Conservation (phyloP, 371 early-diverging fungal genomes). For the Mucor saturninus region DNA sequence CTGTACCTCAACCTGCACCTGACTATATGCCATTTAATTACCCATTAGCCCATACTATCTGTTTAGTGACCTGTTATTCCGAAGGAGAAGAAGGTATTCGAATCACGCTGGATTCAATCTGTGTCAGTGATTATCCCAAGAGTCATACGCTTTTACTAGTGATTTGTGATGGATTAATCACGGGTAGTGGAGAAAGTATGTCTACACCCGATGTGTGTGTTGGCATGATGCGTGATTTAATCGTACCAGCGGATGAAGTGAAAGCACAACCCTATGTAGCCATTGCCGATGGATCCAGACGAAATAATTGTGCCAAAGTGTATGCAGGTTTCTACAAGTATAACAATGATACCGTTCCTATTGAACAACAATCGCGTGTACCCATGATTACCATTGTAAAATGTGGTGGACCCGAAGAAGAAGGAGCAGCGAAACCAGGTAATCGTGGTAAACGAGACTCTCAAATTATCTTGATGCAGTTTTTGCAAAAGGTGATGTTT, state of each 20-base stretch:
- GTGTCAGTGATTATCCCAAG: constrained; percentile 89
- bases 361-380: constrained; percentile 60
- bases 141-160: constrained; percentile 91
- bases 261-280: constrained; percentile 86
- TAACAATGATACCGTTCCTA: constrained; percentile 58
- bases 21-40: constrained; percentile 73
- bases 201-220: constrained; percentile 85
- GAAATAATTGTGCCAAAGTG: constrained; percentile 95
- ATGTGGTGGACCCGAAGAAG: constrained; percentile 85
- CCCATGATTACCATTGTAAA: constrained; percentile 94
- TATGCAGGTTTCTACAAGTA: constrained; percentile 90
- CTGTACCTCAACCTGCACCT: constrained; percentile 51
- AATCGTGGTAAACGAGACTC: constrained; percentile 99
- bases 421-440: constrained; percentile 78
- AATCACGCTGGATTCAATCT: constrained; percentile 94
- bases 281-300: constrained; percentile 91
- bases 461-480: constrained; percentile 97
- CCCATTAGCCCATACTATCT: constrained; percentile 74
- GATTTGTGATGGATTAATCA: constrained; percentile 89
- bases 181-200: constrained; percentile 78
- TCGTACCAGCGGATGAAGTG: constrained; percentile 70
- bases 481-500: constrained; percentile 94
- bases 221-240: constrained; percentile 82
- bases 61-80: constrained; percentile 89
- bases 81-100: constrained; percentile 92